These are phyloP conservation scores for Phialocephala sp. DNA, from an alignment of 2,329 filamentous ascomycete genomes.

Conservation along the genomic window DNA sequence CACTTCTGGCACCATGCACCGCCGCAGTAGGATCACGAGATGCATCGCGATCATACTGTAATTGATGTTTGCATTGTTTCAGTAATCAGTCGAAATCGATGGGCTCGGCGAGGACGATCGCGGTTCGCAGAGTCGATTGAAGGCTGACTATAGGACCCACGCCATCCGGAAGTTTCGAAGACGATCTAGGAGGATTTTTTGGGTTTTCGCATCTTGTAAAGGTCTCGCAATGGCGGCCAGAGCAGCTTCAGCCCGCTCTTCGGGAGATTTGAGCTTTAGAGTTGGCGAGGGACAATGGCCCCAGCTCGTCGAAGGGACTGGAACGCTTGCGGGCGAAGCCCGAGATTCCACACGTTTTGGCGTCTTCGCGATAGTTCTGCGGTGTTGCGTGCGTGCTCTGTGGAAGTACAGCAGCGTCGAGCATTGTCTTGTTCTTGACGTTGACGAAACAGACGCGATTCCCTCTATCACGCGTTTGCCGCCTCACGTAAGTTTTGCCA, in stretches of 20 bases:
- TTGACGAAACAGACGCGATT: not conserved
- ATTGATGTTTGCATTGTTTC: not conserved
- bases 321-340: too few relatives aligned
- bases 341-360: not conserved
- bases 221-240: not conserved
- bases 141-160: not conserved
- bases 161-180: not conserved
- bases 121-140: not conserved
- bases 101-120: not conserved
- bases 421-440: not conserved
- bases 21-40: not conserved
- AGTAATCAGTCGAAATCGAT: not conserved
- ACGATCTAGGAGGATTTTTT: not conserved
- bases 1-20: not conserved
- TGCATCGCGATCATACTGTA: not conserved
- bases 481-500: not conserved
- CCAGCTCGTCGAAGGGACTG: too few relatives aligned
- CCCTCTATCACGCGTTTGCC: not conserved
- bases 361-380: not conserved
- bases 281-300: not conserved
- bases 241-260: not conserved
- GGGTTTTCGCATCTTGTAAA: not conserved
- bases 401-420: not conserved
- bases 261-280: not conserved
- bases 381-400: not conserved